phyloP scores from a whole-genome alignment of 306 rosid genomes.

The Trifolium fragiferum region DNA sequence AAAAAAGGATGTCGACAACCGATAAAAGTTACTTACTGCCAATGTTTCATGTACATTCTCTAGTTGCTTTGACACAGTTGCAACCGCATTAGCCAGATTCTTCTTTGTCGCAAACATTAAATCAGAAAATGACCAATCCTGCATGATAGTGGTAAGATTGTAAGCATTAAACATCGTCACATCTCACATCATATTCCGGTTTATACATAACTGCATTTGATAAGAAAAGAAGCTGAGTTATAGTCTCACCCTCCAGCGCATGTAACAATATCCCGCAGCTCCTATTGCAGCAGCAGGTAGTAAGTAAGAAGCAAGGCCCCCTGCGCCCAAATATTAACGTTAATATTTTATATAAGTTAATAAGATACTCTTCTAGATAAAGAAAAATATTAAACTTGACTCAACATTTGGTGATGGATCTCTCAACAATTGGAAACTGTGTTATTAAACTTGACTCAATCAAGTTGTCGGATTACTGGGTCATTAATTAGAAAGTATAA shows the following conservation, averaged over 20 bases:
- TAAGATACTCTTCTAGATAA: not conserved
- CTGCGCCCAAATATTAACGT: conserved; percentile 46
- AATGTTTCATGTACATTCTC: conserved; percentile 75
- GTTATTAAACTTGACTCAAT: conserved; percentile 1
- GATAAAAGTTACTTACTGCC: conserved; percentile 63
- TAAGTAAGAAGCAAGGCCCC: conserved; percentile 69
- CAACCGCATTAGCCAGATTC: conserved; percentile 76
- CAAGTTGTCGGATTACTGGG: not conserved
- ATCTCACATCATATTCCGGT: conserved; percentile 7
- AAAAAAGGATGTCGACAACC: conserved; percentile 15
- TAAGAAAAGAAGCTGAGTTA: conserved; percentile 7
- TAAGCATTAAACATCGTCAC: conserved; percentile 21
- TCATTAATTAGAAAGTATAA: not conserved
- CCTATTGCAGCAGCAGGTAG: conserved; percentile 82
- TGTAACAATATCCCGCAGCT: conserved; percentile 82
- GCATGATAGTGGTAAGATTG: conserved; percentile 25
- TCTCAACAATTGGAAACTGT: not conserved
- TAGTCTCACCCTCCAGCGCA: conserved; percentile 76
- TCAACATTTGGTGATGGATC: conserved; percentile 1
- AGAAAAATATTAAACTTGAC: not conserved
- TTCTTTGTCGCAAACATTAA: conserved; percentile 84
- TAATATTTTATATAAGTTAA: conserved; percentile 9
- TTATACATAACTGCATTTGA: conserved; percentile 8
- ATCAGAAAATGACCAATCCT: conserved; percentile 82
- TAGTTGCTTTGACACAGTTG: conserved; percentile 70